These are phyloP conservation scores for Tuber microsphaerosporum DNA, from an alignment of 495 filamentous ascomycete species.

Conservation along the genomic window DNA sequence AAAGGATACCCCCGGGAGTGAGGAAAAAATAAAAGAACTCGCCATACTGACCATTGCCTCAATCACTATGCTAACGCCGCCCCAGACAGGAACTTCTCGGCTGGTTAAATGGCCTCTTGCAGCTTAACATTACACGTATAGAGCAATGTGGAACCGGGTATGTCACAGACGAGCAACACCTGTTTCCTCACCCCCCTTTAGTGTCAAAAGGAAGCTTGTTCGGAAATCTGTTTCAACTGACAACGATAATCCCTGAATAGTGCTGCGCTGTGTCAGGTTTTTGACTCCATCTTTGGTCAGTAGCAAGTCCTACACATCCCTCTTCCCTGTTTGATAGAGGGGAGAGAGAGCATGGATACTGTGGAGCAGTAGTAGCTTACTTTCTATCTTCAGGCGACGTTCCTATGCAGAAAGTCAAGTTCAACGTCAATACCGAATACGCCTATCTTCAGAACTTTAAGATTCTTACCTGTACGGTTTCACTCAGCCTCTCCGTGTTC, in stretches of 20 bases:
- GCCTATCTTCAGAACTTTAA: slow-evolving; percentile 98
- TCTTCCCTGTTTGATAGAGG: not conserved
- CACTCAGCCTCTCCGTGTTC: not conserved
- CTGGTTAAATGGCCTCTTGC: slow-evolving; percentile 95
- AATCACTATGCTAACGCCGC: slow-evolving; percentile 19
- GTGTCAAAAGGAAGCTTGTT: slow-evolving; percentile 11
- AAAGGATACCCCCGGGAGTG: slow-evolving; percentile 7
- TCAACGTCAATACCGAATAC: slow-evolving; percentile 95
- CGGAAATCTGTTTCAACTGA: slow-evolving; percentile 5
- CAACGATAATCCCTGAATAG: slow-evolving; percentile 47
- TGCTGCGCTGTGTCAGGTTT: slow-evolving; percentile 91
- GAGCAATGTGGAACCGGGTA: slow-evolving; percentile 99
- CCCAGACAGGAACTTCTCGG: slow-evolving; percentile 86
- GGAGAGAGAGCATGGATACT: not conserved
- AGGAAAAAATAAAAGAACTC: slow-evolving; percentile 3
- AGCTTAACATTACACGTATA: slow-evolving; percentile 95
- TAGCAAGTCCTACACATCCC: slow-evolving; percentile 16
- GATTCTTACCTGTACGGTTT: slow-evolving; percentile 75
- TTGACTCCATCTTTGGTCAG: slow-evolving; percentile 90
- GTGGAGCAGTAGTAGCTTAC: slow-evolving; percentile 21
- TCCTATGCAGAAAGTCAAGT: slow-evolving; percentile 93
- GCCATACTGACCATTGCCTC: slow-evolving; percentile 13
- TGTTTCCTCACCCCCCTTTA: slow-evolving; percentile 9
- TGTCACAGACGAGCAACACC: slow-evolving; percentile 40
- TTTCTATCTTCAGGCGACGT: slow-evolving; percentile 60